Evolutionary conservation across 2,329 filamentous ascomycete genomes (phyloP), one percentile per base, ranked within the genome.

Genomic region (Aspergillus brunneoviolaceus): DNA sequence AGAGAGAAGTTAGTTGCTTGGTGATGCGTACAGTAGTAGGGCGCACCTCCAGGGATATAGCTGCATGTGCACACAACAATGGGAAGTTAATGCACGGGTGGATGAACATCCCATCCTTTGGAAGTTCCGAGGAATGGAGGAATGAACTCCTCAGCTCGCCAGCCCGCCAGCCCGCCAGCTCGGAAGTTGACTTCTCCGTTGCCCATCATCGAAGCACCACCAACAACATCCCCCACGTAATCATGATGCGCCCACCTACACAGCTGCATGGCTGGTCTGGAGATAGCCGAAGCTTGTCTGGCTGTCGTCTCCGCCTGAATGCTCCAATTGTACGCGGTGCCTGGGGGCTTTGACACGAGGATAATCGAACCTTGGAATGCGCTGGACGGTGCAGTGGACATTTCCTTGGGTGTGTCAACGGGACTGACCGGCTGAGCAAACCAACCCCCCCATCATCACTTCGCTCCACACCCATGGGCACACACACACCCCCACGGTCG

Each of bases 361-460:
- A n/a, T n/a, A 33, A 12, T 21, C 27, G 27, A 55, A 55, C 53
- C 53, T 29, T 55, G 53, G 53, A 55, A 48, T 9, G 42, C n/a
- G 27, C 27, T 35, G 27, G 27, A 27, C 16, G 49, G 54, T 29
- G 14, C 23, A 23, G 23, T 23, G 23, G 23, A 23, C 23, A 29
- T 29, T 61, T 51, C 64, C 63, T 63, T 66, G 62, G 64, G 58
- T 61, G 21, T 42, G 54, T 25, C 19, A 49, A 58, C 57, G 62
- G 62, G 57, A 56, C 45, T 52, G 59, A 57, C 62, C 58, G 56
- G 51, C 54, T 60, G 60, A n/a, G n/a, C 33, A 60, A 64, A 64
- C 60, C 63, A 33, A 51, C 55, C 57, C 48, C 48, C 59, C 59
- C 49, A 58, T 61, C 63, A 50, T 39, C 39, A 39, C 21, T 19